Percentiles rank a stretch among this genome's conserved stretches.
These are phyloP conservation scores for Neocatenulostroma microsporum DNA, from an alignment of 2,329 filamentous ascomycete species.

Conservation along the genomic window DNA sequence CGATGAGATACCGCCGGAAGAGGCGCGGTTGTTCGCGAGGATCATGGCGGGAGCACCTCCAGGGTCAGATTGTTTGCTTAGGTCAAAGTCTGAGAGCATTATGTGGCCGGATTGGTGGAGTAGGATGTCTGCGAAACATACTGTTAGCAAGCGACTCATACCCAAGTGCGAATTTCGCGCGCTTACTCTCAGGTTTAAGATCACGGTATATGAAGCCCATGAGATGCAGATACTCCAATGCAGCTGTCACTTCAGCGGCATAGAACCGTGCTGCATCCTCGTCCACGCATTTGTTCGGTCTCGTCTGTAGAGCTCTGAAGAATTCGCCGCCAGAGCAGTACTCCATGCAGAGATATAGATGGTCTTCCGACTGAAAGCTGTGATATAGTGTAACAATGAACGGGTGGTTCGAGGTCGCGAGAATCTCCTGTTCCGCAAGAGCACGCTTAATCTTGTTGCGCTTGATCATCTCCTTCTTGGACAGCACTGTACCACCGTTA, in stretches of 20 bases:
- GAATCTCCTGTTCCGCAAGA: slow-evolving; percentile 92
- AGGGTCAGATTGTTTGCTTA: slow-evolving; percentile 94
- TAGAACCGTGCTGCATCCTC: slow-evolving; percentile 97
- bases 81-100: slow-evolving; percentile 97
- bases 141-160: slow-evolving; percentile 2
- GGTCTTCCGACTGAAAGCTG: slow-evolving; percentile 97
- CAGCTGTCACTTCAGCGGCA: slow-evolving; percentile 92
- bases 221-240: slow-evolving; percentile 89
- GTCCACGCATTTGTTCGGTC: slow-evolving; percentile 92
- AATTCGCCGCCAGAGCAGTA: slow-evolving; percentile 99
- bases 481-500: slow-evolving; percentile 59
- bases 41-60: slow-evolving; percentile 99
- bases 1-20: slow-evolving; percentile 63
- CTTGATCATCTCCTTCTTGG: slow-evolving; percentile 99
- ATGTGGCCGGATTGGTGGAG: slow-evolving; percentile 99
- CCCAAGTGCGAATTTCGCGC: too few species aligned
- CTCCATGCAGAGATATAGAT: slow-evolving; percentile 98
- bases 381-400: slow-evolving; percentile 99
- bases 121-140: slow-evolving; percentile 63
- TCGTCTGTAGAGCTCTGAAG: slow-evolving; percentile 90
- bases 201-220: slow-evolving; percentile 99
- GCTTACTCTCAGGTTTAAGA: slow-evolving; percentile 89
- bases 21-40: slow-evolving; percentile 38
- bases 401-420: slow-evolving; percentile 96
- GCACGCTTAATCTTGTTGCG: slow-evolving; percentile 99